Conservation (phyloP, 768 basidiomycete species). For the Daedaleopsis sinensis region DNA sequence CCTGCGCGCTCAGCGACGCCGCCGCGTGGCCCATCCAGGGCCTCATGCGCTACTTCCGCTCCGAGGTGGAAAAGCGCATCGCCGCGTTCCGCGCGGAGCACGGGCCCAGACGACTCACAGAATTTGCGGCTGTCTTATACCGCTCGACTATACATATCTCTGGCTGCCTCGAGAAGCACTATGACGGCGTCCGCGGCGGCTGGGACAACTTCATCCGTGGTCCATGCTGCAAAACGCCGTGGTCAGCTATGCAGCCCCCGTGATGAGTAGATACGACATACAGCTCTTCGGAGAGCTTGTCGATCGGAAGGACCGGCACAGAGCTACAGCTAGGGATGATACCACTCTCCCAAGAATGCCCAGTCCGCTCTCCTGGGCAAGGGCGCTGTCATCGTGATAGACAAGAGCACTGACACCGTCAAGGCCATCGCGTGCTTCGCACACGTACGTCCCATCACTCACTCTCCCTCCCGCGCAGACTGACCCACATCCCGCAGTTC, state of each 20-base stretch:
- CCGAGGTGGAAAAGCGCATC: constrained; percentile 90
- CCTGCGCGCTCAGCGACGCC: constrained; percentile 95
- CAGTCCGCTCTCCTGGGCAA: constrained; percentile 98
- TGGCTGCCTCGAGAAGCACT: constrained; percentile 94
- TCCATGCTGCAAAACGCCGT: no score
- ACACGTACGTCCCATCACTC: constrained; percentile 47
- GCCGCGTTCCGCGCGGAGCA: constrained; percentile 71
- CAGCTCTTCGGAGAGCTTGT: constrained; percentile 80
- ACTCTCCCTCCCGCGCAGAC: neutral
- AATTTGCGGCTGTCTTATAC: no score
- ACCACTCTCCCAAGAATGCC: constrained; percentile 94
- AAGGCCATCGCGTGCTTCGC: constrained; percentile 93
- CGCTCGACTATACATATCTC: no score
- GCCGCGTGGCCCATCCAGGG: constrained; percentile 99
- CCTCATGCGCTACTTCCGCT: constrained; percentile 96
- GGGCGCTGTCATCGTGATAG: constrained; percentile 98
- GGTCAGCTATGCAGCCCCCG: constrained; percentile 91
- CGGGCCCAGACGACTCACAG: no score
- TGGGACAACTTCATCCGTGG: constrained; percentile 98
- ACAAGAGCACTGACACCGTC: constrained; percentile 95
- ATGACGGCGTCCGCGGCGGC: constrained; percentile 91
- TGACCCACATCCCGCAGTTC: constrained; percentile 54
- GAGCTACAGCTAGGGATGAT: constrained; percentile 96
- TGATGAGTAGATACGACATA: no score
- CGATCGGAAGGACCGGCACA: constrained; percentile 88